Percentiles rank a stretch among this genome's conserved stretches.
These are phyloP conservation scores for Hyaloscypha finlandica DNA, from an alignment of 495 filamentous ascomycete species.

Conservation along the genomic window DNA sequence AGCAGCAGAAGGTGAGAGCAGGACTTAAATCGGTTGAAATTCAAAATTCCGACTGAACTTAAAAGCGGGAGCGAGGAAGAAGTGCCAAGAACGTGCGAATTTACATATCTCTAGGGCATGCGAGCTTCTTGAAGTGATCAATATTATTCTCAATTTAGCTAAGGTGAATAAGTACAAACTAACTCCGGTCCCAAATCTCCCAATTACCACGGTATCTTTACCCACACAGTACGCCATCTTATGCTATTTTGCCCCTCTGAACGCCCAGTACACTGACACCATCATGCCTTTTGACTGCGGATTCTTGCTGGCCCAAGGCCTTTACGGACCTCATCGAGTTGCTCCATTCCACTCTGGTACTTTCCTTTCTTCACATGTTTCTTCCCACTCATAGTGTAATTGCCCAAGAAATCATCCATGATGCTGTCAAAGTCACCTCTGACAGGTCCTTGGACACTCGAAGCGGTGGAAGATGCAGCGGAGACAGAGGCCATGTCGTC, in stretches of 20 bases:
- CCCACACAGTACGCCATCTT: slow-evolving; percentile 12
- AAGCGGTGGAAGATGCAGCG: slow-evolving; percentile 46
- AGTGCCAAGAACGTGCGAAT: too few relatives aligned
- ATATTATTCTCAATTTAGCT: too few relatives aligned
- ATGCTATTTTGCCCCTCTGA: slow-evolving; percentile 3
- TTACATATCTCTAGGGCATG: too few relatives aligned
- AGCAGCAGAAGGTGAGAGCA: too few relatives aligned
- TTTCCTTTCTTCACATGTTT: slow-evolving; percentile 81
- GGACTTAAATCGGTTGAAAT: too few relatives aligned
- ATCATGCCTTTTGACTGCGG: slow-evolving; percentile 23
- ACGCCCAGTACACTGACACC: slow-evolving; percentile 6
- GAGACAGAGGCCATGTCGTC: slow-evolving; percentile 54
- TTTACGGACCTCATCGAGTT: slow-evolving; percentile 87
- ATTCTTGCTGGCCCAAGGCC: slow-evolving; percentile 75
- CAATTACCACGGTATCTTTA: slow-evolving; percentile 10
- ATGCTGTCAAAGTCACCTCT: slow-evolving; percentile 80
- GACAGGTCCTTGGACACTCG: slow-evolving; percentile 57
- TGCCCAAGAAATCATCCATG: slow-evolving; percentile 90
- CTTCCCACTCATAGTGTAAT: slow-evolving; percentile 75
- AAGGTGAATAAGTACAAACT: not conserved
- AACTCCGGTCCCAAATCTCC: not conserved
- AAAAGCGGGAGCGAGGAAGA: too few relatives aligned
- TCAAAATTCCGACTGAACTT: too few relatives aligned
- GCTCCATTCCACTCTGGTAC: slow-evolving; percentile 75
- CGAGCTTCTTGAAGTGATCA: too few relatives aligned